A percentile compares a stretch with the other conserved stretches of the same genome.
These are phyloP conservation scores for Zea luxurians DNA, from an alignment of 176 grass and related monocot genomes.

Conservation along the genomic window DNA sequence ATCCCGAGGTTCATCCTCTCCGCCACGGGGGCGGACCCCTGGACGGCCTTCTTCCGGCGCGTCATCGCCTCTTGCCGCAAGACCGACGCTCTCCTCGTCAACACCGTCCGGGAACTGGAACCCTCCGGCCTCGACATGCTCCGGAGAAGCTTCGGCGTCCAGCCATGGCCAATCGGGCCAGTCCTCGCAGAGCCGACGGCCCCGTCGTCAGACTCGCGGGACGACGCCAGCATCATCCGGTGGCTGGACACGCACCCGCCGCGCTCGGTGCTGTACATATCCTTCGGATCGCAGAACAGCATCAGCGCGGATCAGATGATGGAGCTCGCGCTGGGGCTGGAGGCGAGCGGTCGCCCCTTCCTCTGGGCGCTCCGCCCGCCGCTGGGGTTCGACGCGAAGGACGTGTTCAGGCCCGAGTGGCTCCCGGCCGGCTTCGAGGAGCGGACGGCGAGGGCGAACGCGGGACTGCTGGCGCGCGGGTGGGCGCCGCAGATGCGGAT, in stretches of 20 bases:
- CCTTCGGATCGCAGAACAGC: conserved; percentile 65
- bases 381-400: conserved; percentile 42
- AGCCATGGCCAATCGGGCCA: conserved; percentile 47
- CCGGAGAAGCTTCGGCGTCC: neutral
- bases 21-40: conserved; percentile 42
- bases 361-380: conserved; percentile 61
- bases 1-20: conserved; percentile 38
- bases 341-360: conserved; percentile 55
- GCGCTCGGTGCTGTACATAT: conserved; percentile 58
- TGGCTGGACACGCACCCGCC: conserved; percentile 54
- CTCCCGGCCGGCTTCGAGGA: conserved; percentile 65
- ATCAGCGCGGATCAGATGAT: conserved; percentile 50
- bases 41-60: conserved; percentile 49
- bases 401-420: conserved; percentile 45
- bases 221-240: conserved; percentile 3
- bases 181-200: conserved; percentile 27
- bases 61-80: conserved; percentile 25
- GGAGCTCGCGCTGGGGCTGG: conserved; percentile 55
- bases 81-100: conserved; percentile 50
- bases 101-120: conserved; percentile 63
- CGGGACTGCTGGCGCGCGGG: conserved; percentile 38
- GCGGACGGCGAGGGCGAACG: neutral
- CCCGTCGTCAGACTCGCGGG: neutral
- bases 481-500: conserved; percentile 64
- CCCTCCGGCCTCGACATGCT: conserved; percentile 53